Percentiles rank a stretch among this genome's conserved stretches.
Evolutionary conservation across 208 protist genomes (phyloP).

Genomic region (Acanthamoeba castellanii): DNA sequence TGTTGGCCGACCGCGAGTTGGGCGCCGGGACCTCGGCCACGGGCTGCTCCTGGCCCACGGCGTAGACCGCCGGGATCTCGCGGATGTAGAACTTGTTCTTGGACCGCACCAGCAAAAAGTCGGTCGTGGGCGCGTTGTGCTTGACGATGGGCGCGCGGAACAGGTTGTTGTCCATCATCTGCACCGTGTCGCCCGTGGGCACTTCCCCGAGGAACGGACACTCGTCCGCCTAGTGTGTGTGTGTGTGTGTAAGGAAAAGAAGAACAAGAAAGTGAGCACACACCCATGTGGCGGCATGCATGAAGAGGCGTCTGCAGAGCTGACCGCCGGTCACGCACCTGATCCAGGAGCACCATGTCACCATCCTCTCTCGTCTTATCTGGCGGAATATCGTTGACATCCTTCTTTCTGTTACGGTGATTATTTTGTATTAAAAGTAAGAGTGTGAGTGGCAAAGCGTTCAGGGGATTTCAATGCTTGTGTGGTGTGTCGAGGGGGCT

Average conservation of each 20-base stretch:
- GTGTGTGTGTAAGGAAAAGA: background rate
- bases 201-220: slow-evolving; percentile 82
- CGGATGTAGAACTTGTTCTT: slow-evolving; percentile 67
- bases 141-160: slow-evolving; percentile 76
- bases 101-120: slow-evolving; percentile 79
- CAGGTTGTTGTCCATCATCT: slow-evolving; percentile 80
- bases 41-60: slow-evolving; percentile 73
- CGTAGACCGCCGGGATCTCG: slow-evolving; percentile 71
- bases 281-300: no score
- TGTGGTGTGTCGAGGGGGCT: no score
- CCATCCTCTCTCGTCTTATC: slow-evolving; percentile 75
- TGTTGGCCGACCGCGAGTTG: slow-evolving; percentile 73
- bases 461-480: no score
- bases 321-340: background rate
- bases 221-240: background rate
- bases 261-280: no score
- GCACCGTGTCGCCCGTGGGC: slow-evolving; percentile 66
- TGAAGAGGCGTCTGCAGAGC: background rate
- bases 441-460: background rate
- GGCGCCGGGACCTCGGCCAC: slow-evolving; percentile 63
- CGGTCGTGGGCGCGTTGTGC: slow-evolving; percentile 76
- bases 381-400: slow-evolving; percentile 54
- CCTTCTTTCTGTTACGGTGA: slow-evolving; percentile 11
- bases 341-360: slow-evolving; percentile 75
- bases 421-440: background rate